phyloP scores from a whole-genome alignment of 1,284 basidiomycete species.

The Gomphus bonarii region DNA sequence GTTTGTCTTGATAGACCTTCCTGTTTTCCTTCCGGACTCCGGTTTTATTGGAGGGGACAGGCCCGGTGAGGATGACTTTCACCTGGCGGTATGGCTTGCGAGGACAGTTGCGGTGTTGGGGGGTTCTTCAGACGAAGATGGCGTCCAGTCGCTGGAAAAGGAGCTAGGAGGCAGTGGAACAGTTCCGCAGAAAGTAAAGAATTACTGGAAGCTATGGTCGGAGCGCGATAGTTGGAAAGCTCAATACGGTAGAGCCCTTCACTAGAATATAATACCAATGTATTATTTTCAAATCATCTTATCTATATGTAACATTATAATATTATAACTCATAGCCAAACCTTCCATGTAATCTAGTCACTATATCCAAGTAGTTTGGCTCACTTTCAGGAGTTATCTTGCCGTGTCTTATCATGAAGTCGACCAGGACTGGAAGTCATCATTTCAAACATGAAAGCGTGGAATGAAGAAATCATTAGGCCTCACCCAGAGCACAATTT shows the following conservation, averaged over 20 bases:
- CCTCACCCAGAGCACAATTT: conserved; percentile 69
- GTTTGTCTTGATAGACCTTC: conserved; percentile 4
- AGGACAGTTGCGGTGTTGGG: conserved; percentile 1
- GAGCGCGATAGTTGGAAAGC: conserved; percentile 4
- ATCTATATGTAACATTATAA: not conserved
- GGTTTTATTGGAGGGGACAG: conserved; percentile 5
- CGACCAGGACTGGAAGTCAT: conserved; percentile 53
- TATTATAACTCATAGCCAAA: conserved; percentile 30
- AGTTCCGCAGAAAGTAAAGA: conserved; percentile 5
- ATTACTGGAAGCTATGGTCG: conserved; percentile 8
- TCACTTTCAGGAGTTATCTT: conserved; percentile 72
- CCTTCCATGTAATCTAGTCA: conserved; percentile 59
- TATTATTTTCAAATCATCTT: not conserved
- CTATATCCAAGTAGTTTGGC: conserved; percentile 60
- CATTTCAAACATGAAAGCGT: not conserved
- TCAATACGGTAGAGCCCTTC: not conserved
- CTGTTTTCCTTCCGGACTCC: not conserved
- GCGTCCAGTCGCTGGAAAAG: conserved; percentile 1
- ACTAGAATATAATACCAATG: not conserved
- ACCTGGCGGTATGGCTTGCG: conserved; percentile 6
- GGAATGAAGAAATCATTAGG: not conserved
- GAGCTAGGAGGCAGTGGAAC: conserved; percentile 4
- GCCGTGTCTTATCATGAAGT: conserved; percentile 75
- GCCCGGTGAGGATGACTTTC: conserved; percentile 9
- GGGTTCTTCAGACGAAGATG: not conserved